A percentile compares a stretch with the other conserved stretches of the same genome.
These are phyloP conservation scores for Atkinsonella hypoxylon DNA, from an alignment of 2,329 filamentous ascomycete species.

Conservation along the genomic window DNA sequence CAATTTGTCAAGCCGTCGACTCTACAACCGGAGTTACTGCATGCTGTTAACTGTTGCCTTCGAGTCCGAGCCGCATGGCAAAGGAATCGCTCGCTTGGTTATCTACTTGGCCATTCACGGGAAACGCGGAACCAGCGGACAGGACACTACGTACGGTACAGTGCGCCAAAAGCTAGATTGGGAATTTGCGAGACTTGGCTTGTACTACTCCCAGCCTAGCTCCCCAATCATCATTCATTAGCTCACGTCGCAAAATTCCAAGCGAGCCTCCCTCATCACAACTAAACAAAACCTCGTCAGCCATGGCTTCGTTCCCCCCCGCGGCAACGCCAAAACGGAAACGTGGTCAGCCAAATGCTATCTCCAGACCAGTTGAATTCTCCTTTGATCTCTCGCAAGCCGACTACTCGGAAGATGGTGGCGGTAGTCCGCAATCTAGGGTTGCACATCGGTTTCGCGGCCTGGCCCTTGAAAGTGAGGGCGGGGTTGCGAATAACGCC, in stretches of 20 bases:
- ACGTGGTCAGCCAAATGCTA: slow-evolving; percentile 23
- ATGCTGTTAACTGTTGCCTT: no score
- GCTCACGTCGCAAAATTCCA: not conserved
- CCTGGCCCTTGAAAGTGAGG: slow-evolving; percentile 34
- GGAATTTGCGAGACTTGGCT: not conserved
- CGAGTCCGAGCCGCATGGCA: no score
- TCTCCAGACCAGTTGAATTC: slow-evolving; percentile 27
- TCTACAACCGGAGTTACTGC: not conserved
- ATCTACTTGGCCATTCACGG: not conserved
- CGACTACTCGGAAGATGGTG: slow-evolving; percentile 30
- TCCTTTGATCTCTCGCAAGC: slow-evolving; percentile 29
- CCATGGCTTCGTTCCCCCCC: slow-evolving; percentile 11
- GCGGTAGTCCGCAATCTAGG: slow-evolving; percentile 38
- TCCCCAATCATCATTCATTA: not conserved
- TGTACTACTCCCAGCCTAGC: not conserved
- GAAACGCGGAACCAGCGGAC: not conserved
- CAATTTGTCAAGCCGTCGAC: not conserved
- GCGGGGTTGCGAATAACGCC: slow-evolving; percentile 27
- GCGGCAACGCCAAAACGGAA: slow-evolving; percentile 34
- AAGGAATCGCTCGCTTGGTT: no score
- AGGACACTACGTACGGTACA: not conserved
- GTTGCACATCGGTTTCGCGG: slow-evolving; percentile 41
- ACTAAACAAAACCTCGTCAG: not conserved
- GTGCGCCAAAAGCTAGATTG: not conserved
- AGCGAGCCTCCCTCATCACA: slow-evolving; percentile 1